A percentile compares a stretch with the other conserved stretches of the same genome.
These are phyloP conservation scores for Casuarina equisetifolia DNA, from an alignment of 306 rosid genomes.

Conservation along the genomic window DNA sequence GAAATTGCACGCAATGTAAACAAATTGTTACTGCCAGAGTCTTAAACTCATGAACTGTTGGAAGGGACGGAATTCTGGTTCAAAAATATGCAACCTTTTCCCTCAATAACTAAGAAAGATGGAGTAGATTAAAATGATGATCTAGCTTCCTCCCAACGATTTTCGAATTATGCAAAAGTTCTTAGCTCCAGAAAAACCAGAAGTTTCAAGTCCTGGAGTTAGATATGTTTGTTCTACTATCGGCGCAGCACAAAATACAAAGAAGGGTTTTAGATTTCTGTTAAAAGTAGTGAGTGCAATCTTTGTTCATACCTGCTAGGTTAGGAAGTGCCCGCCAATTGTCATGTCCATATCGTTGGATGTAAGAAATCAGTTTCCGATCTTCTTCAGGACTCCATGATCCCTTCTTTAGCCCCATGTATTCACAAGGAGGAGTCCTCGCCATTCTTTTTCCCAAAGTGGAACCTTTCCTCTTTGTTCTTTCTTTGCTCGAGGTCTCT, in stretches of 20 bases:
- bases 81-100: too few relatives aligned
- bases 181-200: neutral
- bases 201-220: too few relatives aligned
- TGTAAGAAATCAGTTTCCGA: conserved; percentile 55
- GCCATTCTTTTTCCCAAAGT: conserved; percentile 45
- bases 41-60: neutral
- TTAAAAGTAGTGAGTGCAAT: neutral
- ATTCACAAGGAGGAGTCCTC: conserved; percentile 94
- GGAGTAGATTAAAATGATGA: neutral
- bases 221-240: too few relatives aligned
- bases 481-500: neutral
- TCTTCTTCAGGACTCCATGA: conserved; percentile 95
- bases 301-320: conserved; percentile 59
- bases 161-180: neutral
- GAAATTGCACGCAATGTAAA: neutral
- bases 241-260: neutral
- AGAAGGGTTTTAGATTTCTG: neutral
- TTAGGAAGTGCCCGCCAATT: conserved; percentile 99
- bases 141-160: neutral
- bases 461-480: neutral
- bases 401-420: conserved; percentile 88
- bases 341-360: conserved; percentile 65
- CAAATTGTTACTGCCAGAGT: neutral
- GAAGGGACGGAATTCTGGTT: neutral
- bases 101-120: too few relatives aligned